Evolutionary conservation across 2,329 filamentous ascomycete genomes (phyloP), one percentile per base, ranked within the genome.

Genomic region (Verticillium albo-atrum): DNA sequence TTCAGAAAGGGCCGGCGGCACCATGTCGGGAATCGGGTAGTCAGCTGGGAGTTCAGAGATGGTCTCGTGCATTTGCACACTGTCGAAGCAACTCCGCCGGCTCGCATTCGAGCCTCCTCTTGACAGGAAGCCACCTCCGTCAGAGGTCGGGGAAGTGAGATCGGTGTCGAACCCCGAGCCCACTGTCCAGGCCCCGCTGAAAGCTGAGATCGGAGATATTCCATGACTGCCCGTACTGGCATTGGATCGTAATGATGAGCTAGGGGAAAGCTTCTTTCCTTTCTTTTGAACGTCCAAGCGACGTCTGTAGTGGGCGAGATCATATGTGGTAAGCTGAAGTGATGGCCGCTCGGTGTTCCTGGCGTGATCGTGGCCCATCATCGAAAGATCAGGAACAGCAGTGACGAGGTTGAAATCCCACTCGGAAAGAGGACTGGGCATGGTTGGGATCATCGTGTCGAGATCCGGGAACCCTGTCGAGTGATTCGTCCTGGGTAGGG

Each of bases 191-290:
- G 68, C 65, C 5, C 68, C 68, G 55, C 75, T 77, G 70, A 73
- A 81, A 30, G 74, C 73, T 9, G 81, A 82, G 37, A 78, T 68
- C 10, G 81, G 79, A 6, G 81, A 83, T 56, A 83, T 74, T 30
- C 75, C 72, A 62, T 74, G 72, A 67, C 74, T 71, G 61, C 73
- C 61, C 66, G 72, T 73, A 55, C 69, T 75, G 12, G 74, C 70
- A 6, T 73, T 81, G 6, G 79, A 82, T 55, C 79, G 72, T 32
- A 82, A 75, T 9, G 79, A 82, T 6, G 76, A 77, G 66, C 78
- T 81, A 0, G 77, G 79, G 3, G 76, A 78, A 28, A 82, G 70
- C 47, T 72, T 68, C 64, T 76, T 80, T 67, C 74, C 78, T 15
- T 53, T 53, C 6, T 30, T 54, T 15, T 54, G 52, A 23, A 23